Percentiles rank a stretch among this genome's conserved stretches.
Evolutionary conservation across 2,329 filamentous ascomycete species (phyloP).

Genomic region (Aschersonia sp.): DNA sequence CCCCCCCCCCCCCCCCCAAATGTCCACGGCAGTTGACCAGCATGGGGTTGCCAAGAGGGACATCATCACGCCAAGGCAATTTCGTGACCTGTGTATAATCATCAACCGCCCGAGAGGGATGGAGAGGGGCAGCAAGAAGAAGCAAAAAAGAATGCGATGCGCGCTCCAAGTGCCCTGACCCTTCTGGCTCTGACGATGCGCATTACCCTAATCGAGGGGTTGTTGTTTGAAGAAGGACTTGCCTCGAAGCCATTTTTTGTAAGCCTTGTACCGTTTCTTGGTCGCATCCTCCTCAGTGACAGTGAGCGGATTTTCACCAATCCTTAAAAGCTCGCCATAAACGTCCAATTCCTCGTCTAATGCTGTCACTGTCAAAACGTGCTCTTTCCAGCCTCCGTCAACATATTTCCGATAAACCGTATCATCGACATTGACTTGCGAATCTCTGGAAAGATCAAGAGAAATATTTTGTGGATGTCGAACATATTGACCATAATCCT

Average conservation of each 20-base stretch:
- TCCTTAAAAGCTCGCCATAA: conserved; percentile 63
- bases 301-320: conserved; percentile 72
- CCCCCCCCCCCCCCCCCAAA: too few species aligned
- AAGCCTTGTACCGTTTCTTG: conserved; percentile 95
- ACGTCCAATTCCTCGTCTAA: conserved; percentile 30
- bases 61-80: too few species aligned
- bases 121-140: too few species aligned
- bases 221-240: conserved; percentile 96
- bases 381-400: conserved; percentile 49
- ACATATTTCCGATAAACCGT: conserved; percentile 73
- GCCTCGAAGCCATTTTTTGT: conserved; percentile 84
- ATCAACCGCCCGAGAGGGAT: too few species aligned
- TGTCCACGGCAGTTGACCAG: too few species aligned
- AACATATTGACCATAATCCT: conserved; percentile 82
- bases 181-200: too few species aligned
- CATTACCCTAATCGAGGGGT: conserved; percentile 34
- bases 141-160: too few species aligned
- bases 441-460: conserved; percentile 59
- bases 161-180: too few species aligned
- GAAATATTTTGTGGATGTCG: conserved; percentile 80
- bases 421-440: conserved; percentile 41
- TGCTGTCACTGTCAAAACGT: conserved; percentile 40
- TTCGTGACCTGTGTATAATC: too few species aligned
- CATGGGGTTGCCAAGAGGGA: too few species aligned
- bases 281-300: conserved; percentile 74